Percentiles rank a stretch among this genome's conserved stretches.
phyloP scores from a whole-genome alignment of 805 yeast genomes.

The Barnettozyma vustinii region DNA sequence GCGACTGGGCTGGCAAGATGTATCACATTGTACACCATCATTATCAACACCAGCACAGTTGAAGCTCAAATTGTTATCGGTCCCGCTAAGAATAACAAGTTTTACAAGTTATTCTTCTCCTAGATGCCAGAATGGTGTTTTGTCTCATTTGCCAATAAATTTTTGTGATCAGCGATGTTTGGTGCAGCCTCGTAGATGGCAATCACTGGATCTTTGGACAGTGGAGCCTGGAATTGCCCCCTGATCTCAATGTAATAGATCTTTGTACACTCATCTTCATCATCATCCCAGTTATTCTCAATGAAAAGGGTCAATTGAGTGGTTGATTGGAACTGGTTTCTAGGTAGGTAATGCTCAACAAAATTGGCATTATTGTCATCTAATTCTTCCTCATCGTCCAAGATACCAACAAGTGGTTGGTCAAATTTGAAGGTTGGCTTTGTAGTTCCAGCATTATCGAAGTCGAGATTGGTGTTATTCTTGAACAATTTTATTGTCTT shows the following conservation, averaged over 20 bases:
- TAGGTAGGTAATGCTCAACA: slow-evolving; percentile 77
- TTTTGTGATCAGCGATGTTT: slow-evolving; percentile 82
- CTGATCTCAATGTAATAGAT: slow-evolving; percentile 72
- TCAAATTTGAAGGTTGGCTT: slow-evolving; percentile 47
- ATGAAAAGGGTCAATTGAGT: slow-evolving; percentile 63
- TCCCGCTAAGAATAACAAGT: slow-evolving; percentile 7
- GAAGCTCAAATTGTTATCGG: slow-evolving; percentile 12
- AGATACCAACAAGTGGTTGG: slow-evolving; percentile 62
- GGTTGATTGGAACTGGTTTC: slow-evolving; percentile 67
- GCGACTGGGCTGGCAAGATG: slow-evolving; percentile 16
- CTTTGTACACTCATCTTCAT: slow-evolving; percentile 51
- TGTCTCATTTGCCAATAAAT: slow-evolving; percentile 18
- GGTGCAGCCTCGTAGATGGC: slow-evolving; percentile 88
- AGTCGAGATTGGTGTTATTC: slow-evolving; percentile 66
- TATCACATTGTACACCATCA: slow-evolving; percentile 19
- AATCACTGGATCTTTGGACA: slow-evolving; percentile 63
- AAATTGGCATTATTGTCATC: slow-evolving; percentile 41
- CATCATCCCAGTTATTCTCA: slow-evolving; percentile 58
- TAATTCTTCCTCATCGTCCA: slow-evolving; percentile 35
- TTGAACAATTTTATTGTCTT: slow-evolving; percentile 64
- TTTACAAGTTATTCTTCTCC: slow-evolving; percentile 11
- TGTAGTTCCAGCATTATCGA: slow-evolving; percentile 48
- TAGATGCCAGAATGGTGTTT: slow-evolving; percentile 16
- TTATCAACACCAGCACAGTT: slow-evolving; percentile 10
- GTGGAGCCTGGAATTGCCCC: slow-evolving; percentile 54